These are phyloP conservation scores for Pythium aristosporum DNA, from an alignment of 352 stramenopile species.

Conservation along the genomic window DNA sequence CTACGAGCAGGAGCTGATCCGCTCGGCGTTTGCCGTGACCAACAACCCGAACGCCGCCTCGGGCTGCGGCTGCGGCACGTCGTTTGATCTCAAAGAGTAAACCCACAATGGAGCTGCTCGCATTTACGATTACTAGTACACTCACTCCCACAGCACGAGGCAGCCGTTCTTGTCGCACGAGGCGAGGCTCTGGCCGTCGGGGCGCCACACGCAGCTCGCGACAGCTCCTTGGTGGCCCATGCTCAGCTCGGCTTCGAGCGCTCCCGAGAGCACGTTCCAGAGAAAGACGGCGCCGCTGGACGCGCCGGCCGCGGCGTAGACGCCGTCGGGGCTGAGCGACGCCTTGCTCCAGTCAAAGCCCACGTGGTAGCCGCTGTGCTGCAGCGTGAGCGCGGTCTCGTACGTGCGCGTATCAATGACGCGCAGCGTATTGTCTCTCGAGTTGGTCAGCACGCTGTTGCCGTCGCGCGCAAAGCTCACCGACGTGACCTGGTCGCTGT, in stretches of 20 bases:
- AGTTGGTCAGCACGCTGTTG: slow-evolving; percentile 66
- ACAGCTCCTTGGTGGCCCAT: slow-evolving; percentile 66
- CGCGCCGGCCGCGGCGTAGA: slow-evolving; percentile 54
- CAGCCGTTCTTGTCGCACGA: slow-evolving; percentile 85
- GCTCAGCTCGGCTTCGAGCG: slow-evolving; percentile 56
- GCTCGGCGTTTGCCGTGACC: slow-evolving; percentile 93
- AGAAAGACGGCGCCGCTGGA: slow-evolving; percentile 57
- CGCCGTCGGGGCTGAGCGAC: slow-evolving; percentile 68
- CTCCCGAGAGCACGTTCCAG: slow-evolving; percentile 55
- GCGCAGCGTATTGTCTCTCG: slow-evolving; percentile 65
- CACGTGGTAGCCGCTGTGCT: slow-evolving; percentile 56
- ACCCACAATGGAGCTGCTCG: background rate
- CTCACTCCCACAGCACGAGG: slow-evolving; percentile 72
- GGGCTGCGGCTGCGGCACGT: slow-evolving; percentile 96
- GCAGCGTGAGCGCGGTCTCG: slow-evolving; percentile 42
- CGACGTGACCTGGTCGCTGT: slow-evolving; percentile 71
- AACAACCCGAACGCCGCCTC: slow-evolving; percentile 97
- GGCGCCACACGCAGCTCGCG: slow-evolving; percentile 76
- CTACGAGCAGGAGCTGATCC: slow-evolving; percentile 97
- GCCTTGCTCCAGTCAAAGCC: slow-evolving; percentile 82
- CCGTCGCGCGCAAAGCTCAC: slow-evolving; percentile 57
- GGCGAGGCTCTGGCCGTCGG: slow-evolving; percentile 56
- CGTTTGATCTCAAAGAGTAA: slow-evolving; percentile 96
- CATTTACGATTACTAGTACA: background rate
- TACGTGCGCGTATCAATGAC: slow-evolving; percentile 73